A percentile compares a stretch with the other conserved stretches of the same genome.
Evolutionary conservation across 129 eudicot species (phyloP).

Genomic region (Flaveria linearis): DNA sequence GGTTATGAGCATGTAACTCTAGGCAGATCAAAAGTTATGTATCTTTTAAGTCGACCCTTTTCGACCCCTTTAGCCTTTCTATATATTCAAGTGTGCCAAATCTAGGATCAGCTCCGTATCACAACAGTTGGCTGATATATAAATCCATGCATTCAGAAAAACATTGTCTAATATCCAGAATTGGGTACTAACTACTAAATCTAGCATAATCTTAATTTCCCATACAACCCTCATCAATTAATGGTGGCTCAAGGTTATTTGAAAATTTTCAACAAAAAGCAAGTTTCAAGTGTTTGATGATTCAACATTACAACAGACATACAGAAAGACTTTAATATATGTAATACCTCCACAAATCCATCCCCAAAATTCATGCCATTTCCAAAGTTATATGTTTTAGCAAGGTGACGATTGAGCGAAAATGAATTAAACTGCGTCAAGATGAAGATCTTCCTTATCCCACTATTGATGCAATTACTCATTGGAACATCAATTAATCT

Average conservation of each 20-base stretch:
- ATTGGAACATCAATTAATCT: slow-evolving; percentile 89
- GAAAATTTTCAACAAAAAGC: not conserved
- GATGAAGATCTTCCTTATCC: slow-evolving; percentile 82
- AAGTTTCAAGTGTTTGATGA: not conserved
- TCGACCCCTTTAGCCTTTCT: no score
- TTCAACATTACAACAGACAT: not conserved
- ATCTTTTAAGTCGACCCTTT: no score
- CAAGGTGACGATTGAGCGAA: slow-evolving; percentile 87
- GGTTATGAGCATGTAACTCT: no score
- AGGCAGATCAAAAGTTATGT: no score
- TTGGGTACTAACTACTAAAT: no score
- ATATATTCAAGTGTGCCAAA: no score
- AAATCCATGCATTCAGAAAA: no score
- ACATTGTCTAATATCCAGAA: no score
- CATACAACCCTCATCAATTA: no score
- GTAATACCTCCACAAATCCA: slow-evolving; percentile 84
- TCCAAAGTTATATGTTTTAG: slow-evolving; percentile 79
- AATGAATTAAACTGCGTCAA: slow-evolving; percentile 85
- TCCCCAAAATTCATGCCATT: slow-evolving; percentile 82
- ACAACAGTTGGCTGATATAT: no score
- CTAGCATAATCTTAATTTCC: no score
- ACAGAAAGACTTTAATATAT: not conserved
- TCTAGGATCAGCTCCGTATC: no score
- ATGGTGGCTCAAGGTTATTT: not conserved
- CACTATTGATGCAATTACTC: slow-evolving; percentile 97